phyloP scores from a whole-genome alignment of 257 asterid species.

The Cordia subcordata region DNA sequence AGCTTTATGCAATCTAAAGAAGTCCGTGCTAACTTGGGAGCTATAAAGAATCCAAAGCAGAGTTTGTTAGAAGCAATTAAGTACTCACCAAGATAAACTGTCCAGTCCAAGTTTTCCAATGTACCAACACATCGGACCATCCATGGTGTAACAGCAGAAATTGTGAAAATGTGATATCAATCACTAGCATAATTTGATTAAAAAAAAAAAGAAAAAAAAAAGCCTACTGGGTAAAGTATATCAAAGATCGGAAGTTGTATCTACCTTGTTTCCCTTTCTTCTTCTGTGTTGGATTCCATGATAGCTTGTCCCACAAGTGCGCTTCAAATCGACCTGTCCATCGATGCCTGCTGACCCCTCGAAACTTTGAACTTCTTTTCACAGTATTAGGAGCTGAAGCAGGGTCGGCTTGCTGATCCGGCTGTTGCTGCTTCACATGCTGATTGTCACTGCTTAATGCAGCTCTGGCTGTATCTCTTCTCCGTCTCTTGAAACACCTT shows the following conservation, averaged over 20 bases:
- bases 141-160: conserved; percentile 4
- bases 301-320: conserved; percentile 84
- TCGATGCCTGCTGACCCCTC: conserved; percentile 84
- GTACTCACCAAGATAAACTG: conserved; percentile 45
- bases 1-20: too few species aligned
- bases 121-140: background rate
- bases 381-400: conserved; percentile 38
- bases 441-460: background rate
- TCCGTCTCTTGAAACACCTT: conserved; percentile 34
- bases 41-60: too few species aligned
- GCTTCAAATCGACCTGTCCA: conserved; percentile 92
- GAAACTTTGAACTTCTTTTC: conserved; percentile 66
- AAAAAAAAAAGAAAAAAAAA: too few species aligned
- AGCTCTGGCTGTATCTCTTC: conserved; percentile 28
- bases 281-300: conserved; percentile 73
- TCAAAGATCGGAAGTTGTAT: background rate
- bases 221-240: background rate
- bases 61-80: background rate
- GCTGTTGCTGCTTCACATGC: conserved; percentile 6
- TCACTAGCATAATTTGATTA: background rate
- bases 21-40: too few species aligned
- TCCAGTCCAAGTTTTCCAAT: conserved; percentile 6
- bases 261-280: conserved; percentile 85
- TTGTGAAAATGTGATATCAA: background rate
- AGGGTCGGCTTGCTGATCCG: conserved; percentile 20